phyloP scores from a whole-genome alignment of 164 flowering plant species.

The Platanus orientalis region DNA sequence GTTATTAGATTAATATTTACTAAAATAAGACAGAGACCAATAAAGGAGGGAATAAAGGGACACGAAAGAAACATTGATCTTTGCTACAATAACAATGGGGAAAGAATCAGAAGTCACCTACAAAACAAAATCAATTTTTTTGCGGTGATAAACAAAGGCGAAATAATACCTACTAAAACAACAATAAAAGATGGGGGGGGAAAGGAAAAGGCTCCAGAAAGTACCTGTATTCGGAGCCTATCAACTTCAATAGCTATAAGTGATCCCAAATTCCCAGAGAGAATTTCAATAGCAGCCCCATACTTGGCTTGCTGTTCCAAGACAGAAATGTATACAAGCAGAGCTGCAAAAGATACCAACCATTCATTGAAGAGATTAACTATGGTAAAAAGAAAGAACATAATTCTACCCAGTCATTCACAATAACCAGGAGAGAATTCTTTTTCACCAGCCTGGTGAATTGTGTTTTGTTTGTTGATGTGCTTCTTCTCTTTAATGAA shows the following conservation, averaged over 20 bases:
- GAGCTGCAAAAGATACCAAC: slow-evolving; percentile 46
- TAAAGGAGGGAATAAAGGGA: too few relatives aligned
- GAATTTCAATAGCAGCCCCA: slow-evolving; percentile 69
- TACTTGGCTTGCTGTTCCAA: slow-evolving; percentile 85
- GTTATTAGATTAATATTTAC: too few relatives aligned
- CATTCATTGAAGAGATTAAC: slow-evolving; percentile 1
- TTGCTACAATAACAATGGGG: too few relatives aligned
- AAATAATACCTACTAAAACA: too few relatives aligned
- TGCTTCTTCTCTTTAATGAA: too few relatives aligned
- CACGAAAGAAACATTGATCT: too few relatives aligned
- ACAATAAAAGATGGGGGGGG: neutral
- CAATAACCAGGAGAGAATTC: neutral
- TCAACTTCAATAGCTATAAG: slow-evolving; percentile 79
- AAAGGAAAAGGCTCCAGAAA: slow-evolving; percentile 27
- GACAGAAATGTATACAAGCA: slow-evolving; percentile 75
- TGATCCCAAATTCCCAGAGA: slow-evolving; percentile 78
- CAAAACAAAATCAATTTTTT: too few relatives aligned
- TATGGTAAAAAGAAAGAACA: neutral
- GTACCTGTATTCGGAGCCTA: slow-evolving; percentile 83
- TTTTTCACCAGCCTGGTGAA: too few relatives aligned
- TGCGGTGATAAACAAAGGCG: too few relatives aligned
- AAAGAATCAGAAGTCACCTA: too few relatives aligned
- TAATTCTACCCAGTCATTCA: neutral
- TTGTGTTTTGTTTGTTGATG: too few relatives aligned
- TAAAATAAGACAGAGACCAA: too few relatives aligned